phyloP scores from a whole-genome alignment of 805 yeast species.

The Sporopachydermia lactativora region DNA sequence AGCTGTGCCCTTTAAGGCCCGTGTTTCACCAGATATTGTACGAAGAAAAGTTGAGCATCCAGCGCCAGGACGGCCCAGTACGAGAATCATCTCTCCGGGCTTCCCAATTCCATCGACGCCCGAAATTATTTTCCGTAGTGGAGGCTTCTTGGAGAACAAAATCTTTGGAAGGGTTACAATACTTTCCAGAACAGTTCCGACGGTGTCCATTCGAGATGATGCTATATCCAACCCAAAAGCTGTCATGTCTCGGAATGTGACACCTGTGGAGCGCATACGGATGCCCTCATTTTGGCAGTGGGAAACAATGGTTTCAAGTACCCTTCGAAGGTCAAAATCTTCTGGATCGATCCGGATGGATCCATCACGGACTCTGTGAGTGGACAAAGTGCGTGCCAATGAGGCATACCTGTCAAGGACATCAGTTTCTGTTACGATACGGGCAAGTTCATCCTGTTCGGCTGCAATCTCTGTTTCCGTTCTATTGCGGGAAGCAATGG shows the following conservation, averaged over 20 bases:
- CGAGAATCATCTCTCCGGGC: conserved; percentile 59
- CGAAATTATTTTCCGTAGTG: conserved; percentile 13
- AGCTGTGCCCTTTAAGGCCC: conserved; percentile 29
- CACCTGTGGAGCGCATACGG: conserved; percentile 21
- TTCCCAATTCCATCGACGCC: conserved; percentile 27
- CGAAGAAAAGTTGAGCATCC: conserved; percentile 65
- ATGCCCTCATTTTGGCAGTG: conserved; percentile 20
- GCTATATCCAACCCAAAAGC: conserved; percentile 33
- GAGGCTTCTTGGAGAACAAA: conserved; percentile 5
- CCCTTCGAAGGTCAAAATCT: conserved; percentile 19
- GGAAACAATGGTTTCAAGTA: conserved; percentile 15
- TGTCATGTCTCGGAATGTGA: conserved; percentile 23
- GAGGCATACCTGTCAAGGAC: conserved; percentile 9
- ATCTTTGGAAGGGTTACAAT: conserved; percentile 11
- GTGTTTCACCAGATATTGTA: conserved; percentile 45
- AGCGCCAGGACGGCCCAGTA: conserved; percentile 65
- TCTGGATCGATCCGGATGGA: conserved; percentile 14
- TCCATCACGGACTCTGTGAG: conserved; percentile 12
- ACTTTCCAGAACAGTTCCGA: conserved; percentile 25
- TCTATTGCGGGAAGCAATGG: not conserved
- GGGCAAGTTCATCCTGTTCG: not conserved
- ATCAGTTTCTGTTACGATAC: conserved; percentile 1
- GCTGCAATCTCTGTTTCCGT: not conserved
- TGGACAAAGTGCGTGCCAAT: conserved; percentile 15
- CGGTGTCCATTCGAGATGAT: conserved; percentile 30